Evolutionary conservation across 2,329 filamentous ascomycete species (phyloP), one percentile per base, ranked within the genome.

Genomic region (Huntiella abstrusa): DNA sequence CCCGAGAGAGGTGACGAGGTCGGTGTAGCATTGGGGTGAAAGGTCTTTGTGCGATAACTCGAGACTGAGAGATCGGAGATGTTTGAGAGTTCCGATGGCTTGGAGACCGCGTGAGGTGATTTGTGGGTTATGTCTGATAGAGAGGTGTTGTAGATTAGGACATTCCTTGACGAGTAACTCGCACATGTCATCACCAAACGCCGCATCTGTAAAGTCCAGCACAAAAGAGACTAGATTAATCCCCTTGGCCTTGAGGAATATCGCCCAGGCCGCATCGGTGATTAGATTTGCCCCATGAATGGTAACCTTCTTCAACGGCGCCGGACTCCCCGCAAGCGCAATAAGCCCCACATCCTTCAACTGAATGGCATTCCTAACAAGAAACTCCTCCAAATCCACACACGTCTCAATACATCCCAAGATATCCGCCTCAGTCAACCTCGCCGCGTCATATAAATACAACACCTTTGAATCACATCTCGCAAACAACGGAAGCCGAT

Each of bases 241-340:
- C 8, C 86, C 87, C 49, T 80, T 77, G 43, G 69, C 66, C 10
- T 64, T 62, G 46, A 95, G 73, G 42, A 82, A 76, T 42, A 72
- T 67, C 44, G 71, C 68, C 87, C 87, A 95, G 56, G 75, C 77
- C 3, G 70, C 65, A 50, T 91, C 77, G 7, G 80, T 77, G 12
- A 96, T 66, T 1, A 96, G 73, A 53, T 94, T 96, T 7, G 84
- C 77, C 8, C 85, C 83, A 52, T 91, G 80, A 0, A 96, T 69
- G 52, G 85, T 82, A 38, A 96, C 67, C 47, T 75, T 70, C 50
- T 77, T 72, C n/a, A 95, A 66, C 6, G 71, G 62, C 43, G 75
- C 71, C 43, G 81, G 71, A 41, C 83, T 81, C 47, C 77, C 76
- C 15, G 83, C 66, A 55, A 95, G 72, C 58, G 88, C 94, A 45